A percentile compares a stretch with the other conserved stretches of the same genome.
These are phyloP conservation scores for Hypoxylon fuscum DNA, from an alignment of 495 filamentous ascomycete genomes.

Conservation along the genomic window DNA sequence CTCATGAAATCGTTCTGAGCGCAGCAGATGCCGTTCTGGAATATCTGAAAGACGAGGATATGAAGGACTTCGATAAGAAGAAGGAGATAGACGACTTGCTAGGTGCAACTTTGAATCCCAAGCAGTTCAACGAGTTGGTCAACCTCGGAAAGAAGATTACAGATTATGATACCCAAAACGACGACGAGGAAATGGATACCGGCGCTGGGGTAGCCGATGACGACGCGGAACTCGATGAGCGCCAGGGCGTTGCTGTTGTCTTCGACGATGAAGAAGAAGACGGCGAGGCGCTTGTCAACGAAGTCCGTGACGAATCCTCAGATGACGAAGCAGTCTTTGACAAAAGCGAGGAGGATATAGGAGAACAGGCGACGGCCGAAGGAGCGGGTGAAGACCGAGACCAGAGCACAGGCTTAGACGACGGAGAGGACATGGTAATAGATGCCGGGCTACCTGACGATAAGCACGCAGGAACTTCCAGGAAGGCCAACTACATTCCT, in stretches of 20 bases:
- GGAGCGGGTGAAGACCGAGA: constrained; percentile 61
- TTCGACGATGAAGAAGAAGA: constrained; percentile 95
- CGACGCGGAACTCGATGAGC: constrained; percentile 82
- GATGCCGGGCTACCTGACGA: constrained; percentile 64
- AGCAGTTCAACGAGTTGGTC: constrained; percentile 96
- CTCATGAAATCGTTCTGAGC: constrained; percentile 89
- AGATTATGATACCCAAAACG: constrained; percentile 96
- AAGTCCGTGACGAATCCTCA: constrained; percentile 85
- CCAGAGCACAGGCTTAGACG: constrained; percentile 56
- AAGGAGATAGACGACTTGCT: constrained; percentile 95
- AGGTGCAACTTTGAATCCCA: constrained; percentile 80
- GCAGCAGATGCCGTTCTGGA: constrained; percentile 95
- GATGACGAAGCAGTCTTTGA: constrained; percentile 71
- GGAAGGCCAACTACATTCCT: constrained; percentile 72
- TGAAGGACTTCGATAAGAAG: constrained; percentile 99
- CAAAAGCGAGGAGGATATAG: constrained; percentile 72
- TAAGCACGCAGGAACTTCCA: constrained; percentile 46
- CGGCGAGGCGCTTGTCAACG: constrained; percentile 78
- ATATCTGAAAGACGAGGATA: constrained; percentile 89
- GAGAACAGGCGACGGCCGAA: constrained; percentile 63
- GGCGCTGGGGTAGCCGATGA: constrained; percentile 66
- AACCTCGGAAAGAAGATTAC: constrained; percentile 99
- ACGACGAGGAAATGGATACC: constrained; percentile 87
- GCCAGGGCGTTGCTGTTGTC: constrained; percentile 95
- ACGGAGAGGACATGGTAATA: constrained; percentile 81